Base-by-base conservation (phyloP, 129 eudicot genomes). In the Chrysanthemum lavandulifolium region DNA sequence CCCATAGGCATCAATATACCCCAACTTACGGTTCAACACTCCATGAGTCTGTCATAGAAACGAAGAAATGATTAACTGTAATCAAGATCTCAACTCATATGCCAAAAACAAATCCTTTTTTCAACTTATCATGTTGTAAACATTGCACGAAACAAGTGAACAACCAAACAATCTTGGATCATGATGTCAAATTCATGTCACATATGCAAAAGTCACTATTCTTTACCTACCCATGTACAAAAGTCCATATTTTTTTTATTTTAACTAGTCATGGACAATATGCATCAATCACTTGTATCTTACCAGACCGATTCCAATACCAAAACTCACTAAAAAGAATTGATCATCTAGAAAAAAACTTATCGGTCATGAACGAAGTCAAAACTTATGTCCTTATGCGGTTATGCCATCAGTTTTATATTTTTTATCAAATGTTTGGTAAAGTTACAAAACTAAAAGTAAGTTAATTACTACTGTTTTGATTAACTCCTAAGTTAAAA, bases 1-100 rank as follows among this genome's bases (percentile, higher is more conserved):
- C 99, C 99, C 61, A 90, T 31, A 2, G 99, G 99, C 97, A 95
- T 77, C 83, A 95, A 59, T 19, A 85, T 73, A 5, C 99, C 99
- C 99, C 99, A 95, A 78, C 97, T 88, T 65, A 95, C 94, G 2
- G 83, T 86, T 90, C 67, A 95, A 58, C 80, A 95, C 94, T 66
- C 99, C 99, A 61, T 95, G 99, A 43, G 85, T 73, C 99, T 91
- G 86, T 16, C 70, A 72, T 64, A 27, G 61, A 25, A 64, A 13
- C 52, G 8, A 66, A 62, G 58, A 6, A 48, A 16, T 4, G 10
- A 10, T 55, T 56, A 71, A 52, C 13, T n/a, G 9, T 40, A 31
- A 60, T 45, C 40, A 55, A 61, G 4, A 29, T 27, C 71, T 62
- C 12, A 27, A 59, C 14, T 63, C 55, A 9, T n/a, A 15, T 16